phyloP scores from a whole-genome alignment of 2,329 filamentous ascomycete genomes.

The Onygena corvina region DNA sequence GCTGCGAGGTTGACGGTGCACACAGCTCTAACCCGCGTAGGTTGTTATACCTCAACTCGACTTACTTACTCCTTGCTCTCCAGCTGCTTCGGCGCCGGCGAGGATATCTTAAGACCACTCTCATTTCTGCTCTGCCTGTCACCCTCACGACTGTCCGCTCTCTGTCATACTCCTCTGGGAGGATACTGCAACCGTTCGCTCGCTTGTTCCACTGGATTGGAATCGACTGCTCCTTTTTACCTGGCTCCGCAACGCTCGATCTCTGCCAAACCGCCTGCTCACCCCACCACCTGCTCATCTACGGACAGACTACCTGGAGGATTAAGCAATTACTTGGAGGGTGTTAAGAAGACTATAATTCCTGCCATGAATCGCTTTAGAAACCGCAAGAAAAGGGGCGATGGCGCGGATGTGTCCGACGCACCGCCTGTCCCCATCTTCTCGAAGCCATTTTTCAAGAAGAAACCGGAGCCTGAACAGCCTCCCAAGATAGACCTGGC shows the following conservation, averaged over 20 bases:
- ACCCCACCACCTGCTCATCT: not conserved
- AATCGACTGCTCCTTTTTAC: not conserved
- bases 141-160: not conserved
- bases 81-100: not conserved
- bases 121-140: not conserved
- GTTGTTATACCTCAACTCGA: not conserved
- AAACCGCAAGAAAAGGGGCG: slow-evolving; percentile 30
- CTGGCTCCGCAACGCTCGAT: not conserved
- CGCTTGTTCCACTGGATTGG: not conserved
- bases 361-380: slow-evolving; percentile 35
- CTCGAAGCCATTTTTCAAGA: slow-evolving; percentile 36
- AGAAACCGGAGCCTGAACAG: slow-evolving; percentile 44
- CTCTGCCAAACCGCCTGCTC: not conserved
- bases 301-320: not conserved
- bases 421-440: slow-evolving; percentile 23
- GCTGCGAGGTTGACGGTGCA: not conserved
- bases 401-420: slow-evolving; percentile 18
- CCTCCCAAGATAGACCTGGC: slow-evolving; percentile 56
- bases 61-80: not conserved
- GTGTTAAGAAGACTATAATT: too few relatives aligned
- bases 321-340: too few relatives aligned
- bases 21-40: not conserved
- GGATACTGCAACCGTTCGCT: not conserved
- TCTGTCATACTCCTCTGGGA: slow-evolving; percentile 5
- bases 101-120: not conserved